Evolutionary conservation across 1,284 basidiomycete species (phyloP), one percentile per base, ranked within the genome.

Genomic region (Rhodotorula sp.): DNA sequence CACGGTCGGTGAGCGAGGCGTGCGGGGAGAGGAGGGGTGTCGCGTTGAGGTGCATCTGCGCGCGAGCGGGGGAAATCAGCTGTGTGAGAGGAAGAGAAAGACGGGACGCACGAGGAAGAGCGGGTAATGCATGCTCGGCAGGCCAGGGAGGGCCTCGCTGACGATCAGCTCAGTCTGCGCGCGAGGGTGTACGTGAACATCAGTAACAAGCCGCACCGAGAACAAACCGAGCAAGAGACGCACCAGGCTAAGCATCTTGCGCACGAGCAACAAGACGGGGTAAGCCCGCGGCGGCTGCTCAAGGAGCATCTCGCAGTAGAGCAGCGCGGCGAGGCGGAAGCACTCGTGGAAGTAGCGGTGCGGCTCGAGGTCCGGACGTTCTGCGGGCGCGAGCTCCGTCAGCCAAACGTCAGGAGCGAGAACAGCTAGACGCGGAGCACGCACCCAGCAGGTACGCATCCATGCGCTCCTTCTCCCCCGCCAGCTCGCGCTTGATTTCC

Each of bases 221-320:
- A 15, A 29, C 22, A 19, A 46, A 27, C 4, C 36, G n/a, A 17
- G 32, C 3, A 22, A n/a, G 22, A 22, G 27, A 51, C 69, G 44
- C 44, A 67, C 69, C 39, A 71, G n/a, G 41, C n/a, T 64, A 12
- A 71, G 61, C 65, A 71, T 67, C 58, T 71, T 71, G 50, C 70
- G 65, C 10, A 64, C 58, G 53, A 71, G 65, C 21, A 67, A 46
- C 22, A 71, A 27, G 36, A 64, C 59, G 22, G 70, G 61, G 19
- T 51, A 50, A 34, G 70, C 37, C 0, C 57, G 39, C 2, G 70
- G 70, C 51, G 70, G 58, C 9, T 67, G 25, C 32, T 71, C 70
- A 46, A 59, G 44, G 37, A 71, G 44, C 70, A 71, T 71, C 25
- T 67, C 51, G 21, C 64, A 57, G 53, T 67, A 71, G 6, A 67